A percentile compares a stretch with the other conserved stretches of the same genome.
Conservation (phyloP, 306 rosid species). For the Vachellia pachyceras region DNA sequence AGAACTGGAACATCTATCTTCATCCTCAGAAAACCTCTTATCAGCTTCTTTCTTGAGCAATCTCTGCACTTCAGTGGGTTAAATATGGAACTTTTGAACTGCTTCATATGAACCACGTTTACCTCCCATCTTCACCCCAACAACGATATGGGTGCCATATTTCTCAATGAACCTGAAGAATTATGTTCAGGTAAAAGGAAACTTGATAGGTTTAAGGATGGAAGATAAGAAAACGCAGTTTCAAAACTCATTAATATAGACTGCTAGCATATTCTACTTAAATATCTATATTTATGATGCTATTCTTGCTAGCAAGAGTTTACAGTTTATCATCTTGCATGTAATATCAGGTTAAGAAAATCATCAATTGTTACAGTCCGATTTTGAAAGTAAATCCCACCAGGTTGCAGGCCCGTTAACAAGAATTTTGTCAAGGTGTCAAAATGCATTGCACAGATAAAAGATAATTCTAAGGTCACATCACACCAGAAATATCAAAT, state of each 20-base stretch:
- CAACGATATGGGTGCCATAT: slow-evolving; percentile 86
- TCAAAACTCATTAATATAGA: neutral
- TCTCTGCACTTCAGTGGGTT: slow-evolving; percentile 69
- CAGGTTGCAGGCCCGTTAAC: neutral
- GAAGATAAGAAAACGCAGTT: neutral
- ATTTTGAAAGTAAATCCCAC: neutral
- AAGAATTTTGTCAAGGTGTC: neutral
- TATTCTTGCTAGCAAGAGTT: neutral
- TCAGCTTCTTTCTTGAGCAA: slow-evolving; percentile 75
- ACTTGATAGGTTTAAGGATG: neutral
- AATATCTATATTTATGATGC: neutral
- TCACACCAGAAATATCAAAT: neutral
- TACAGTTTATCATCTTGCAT: neutral
- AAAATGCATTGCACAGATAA: neutral
- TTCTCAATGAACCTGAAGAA: slow-evolving; percentile 85
- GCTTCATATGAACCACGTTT: slow-evolving; percentile 84
- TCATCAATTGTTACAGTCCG: neutral
- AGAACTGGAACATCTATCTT: slow-evolving; percentile 25
- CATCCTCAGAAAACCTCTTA: slow-evolving; percentile 63
- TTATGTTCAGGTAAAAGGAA: slow-evolving; percentile 2
- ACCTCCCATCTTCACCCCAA: slow-evolving; percentile 97
- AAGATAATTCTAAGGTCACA: neutral
- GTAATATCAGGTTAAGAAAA: neutral
- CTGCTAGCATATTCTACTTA: neutral
- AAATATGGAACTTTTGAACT: slow-evolving; percentile 60